Evolutionary conservation across 441 rosid genomes (phyloP).

Genomic region (Kokia cookei): DNA sequence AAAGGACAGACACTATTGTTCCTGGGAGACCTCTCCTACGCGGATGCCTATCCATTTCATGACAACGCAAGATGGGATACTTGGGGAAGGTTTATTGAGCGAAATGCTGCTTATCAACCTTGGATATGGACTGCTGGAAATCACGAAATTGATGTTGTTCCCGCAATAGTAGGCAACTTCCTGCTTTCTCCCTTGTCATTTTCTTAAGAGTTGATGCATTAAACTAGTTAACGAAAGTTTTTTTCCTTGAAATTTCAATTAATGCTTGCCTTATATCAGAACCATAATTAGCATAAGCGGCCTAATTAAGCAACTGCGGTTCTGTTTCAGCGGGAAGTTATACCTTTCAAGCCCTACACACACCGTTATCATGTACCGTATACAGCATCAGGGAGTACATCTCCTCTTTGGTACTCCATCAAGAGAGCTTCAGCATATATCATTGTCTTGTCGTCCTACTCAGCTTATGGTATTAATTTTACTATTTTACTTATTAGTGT

Average conservation of each 20-base stretch:
- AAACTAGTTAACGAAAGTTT: background rate
- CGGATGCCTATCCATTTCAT: conserved; percentile 60
- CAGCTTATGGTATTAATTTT: conserved; percentile 59
- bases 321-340: conserved; percentile 58
- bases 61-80: conserved; percentile 76
- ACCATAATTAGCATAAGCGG: background rate
- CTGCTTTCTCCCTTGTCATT: background rate
- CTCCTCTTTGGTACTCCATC: conserved; percentile 87
- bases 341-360: conserved; percentile 66
- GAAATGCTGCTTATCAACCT: conserved; percentile 81
- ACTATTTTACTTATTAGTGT: background rate
- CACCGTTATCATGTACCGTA: conserved; percentile 68
- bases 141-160: conserved; percentile 72
- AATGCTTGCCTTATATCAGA: background rate
- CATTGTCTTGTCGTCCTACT: conserved; percentile 75
- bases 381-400: conserved; percentile 57
- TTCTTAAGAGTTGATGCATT: background rate
- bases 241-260: background rate
- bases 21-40: conserved; percentile 84
- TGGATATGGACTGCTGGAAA: conserved; percentile 92
- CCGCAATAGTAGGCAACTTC: conserved; percentile 45
- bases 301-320: background rate
- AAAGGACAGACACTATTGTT: conserved; percentile 65
- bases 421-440: conserved; percentile 82
- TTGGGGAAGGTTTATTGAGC: conserved; percentile 79